Conservation (phyloP, 1,284 basidiomycete species). For the Papiliotrema nemorosa region DNA sequence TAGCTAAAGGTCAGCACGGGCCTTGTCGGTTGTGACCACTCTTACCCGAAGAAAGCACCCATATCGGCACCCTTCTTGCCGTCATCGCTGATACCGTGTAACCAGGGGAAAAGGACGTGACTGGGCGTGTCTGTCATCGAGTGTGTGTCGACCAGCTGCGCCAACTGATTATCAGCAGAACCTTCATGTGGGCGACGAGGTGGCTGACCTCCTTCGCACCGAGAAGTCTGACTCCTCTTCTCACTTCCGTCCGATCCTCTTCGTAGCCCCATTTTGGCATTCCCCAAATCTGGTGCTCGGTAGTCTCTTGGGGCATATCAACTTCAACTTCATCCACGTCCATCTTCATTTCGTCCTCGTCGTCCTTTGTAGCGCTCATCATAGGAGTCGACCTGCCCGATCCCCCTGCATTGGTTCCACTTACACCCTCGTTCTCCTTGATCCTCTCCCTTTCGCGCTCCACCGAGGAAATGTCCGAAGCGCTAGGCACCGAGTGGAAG, state of each 20-base stretch:
- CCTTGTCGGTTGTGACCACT: background rate
- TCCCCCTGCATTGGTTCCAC: too few relatives aligned
- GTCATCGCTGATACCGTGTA: slow-evolving; percentile 49
- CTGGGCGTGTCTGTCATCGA: slow-evolving; percentile 44
- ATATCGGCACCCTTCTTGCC: slow-evolving; percentile 41
- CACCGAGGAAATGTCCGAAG: slow-evolving; percentile 2
- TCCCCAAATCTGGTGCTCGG: slow-evolving; percentile 35
- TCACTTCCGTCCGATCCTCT: slow-evolving; percentile 37
- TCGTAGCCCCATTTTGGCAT: slow-evolving; percentile 48
- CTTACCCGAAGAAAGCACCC: slow-evolving; percentile 46
- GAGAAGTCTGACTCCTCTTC: slow-evolving; percentile 42
- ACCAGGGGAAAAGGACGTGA: slow-evolving; percentile 48
- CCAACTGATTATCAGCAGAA: slow-evolving; percentile 21
- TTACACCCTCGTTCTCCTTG: background rate
- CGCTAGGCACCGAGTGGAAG: background rate
- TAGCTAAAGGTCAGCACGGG: slow-evolving; percentile 13
- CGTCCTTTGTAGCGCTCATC: background rate
- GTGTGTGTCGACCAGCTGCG: slow-evolving; percentile 39
- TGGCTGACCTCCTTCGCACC: slow-evolving; percentile 39
- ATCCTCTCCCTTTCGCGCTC: slow-evolving; percentile 4
- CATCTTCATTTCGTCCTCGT: slow-evolving; percentile 4
- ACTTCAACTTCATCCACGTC: slow-evolving; percentile 8
- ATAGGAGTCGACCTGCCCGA: background rate
- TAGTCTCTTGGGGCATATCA: slow-evolving; percentile 7
- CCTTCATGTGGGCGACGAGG: background rate